Conservation (phyloP, 2,329 filamentous ascomycete genomes). For the Aspergillus ibericus region DNA sequence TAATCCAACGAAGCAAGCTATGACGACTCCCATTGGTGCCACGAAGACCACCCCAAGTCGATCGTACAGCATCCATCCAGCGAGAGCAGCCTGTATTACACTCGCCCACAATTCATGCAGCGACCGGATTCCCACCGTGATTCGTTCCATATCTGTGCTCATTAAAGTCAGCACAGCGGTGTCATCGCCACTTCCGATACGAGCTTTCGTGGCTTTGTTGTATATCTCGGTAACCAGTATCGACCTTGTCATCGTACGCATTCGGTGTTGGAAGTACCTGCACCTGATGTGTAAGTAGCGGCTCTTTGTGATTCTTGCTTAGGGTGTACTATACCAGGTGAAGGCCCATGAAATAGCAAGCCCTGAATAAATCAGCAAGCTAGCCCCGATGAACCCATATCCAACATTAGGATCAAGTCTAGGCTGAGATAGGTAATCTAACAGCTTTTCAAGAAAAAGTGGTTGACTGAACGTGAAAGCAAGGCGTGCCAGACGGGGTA, state of each 20-base stretch:
- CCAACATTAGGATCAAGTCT: constrained; percentile 17
- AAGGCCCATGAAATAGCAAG: constrained; percentile 16
- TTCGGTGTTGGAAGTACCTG: constrained; percentile 13
- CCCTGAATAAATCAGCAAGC: constrained; percentile 18
- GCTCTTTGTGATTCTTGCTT: neutral
- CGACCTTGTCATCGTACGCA: constrained; percentile 6
- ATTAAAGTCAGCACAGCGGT: constrained; percentile 13
- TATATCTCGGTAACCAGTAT: constrained; percentile 12
- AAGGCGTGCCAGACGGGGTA: constrained; percentile 24
- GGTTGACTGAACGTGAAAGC: constrained; percentile 30
- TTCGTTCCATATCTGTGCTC: constrained; percentile 18
- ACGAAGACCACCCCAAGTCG: constrained; percentile 9
- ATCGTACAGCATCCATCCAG: constrained; percentile 9
- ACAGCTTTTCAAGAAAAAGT: constrained; percentile 25
- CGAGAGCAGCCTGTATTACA: constrained; percentile 4
- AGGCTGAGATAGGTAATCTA: constrained; percentile 10
- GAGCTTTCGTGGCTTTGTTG: neutral
- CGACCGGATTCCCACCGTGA: constrained; percentile 1
- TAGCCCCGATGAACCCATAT: constrained; percentile 27
- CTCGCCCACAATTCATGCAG: constrained; percentile 15
- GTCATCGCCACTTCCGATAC: constrained; percentile 1
- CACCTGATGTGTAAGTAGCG: neutral
- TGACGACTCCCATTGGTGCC: constrained; percentile 3
- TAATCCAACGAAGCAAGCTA: constrained; percentile 21
- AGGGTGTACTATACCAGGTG: constrained; percentile 6